A percentile compares a stretch with the other conserved stretches of the same genome.
phyloP scores from a whole-genome alignment of 202 grass and related monocot species.

The Setaria italica region DNA sequence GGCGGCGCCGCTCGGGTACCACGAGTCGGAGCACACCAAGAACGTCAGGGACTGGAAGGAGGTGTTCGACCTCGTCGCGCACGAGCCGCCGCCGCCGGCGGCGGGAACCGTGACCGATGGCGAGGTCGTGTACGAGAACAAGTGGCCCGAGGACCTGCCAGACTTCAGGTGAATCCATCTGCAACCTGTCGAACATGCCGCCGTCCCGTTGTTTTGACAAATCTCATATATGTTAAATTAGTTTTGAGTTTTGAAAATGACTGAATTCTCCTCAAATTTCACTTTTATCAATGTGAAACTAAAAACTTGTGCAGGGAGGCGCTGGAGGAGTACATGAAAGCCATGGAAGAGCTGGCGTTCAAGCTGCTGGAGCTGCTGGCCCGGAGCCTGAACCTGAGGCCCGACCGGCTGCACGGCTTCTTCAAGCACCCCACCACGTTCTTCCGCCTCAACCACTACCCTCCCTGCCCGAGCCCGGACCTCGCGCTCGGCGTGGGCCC shows the following conservation, averaged over 20 bases:
- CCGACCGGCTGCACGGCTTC: conserved; percentile 60
- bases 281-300: too few relatives aligned
- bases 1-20: conserved; percentile 69
- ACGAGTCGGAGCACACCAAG: conserved; percentile 81
- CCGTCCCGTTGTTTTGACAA: too few relatives aligned
- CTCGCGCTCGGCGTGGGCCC: conserved; percentile 76
- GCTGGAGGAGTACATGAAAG: conserved; percentile 49
- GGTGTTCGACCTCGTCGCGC: conserved; percentile 72
- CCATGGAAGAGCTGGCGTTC: conserved; percentile 57
- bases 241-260: too few relatives aligned
- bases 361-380: conserved; percentile 76
- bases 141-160: conserved; percentile 61
- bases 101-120: not conserved
- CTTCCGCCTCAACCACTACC: conserved; percentile 83
- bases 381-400: conserved; percentile 56
- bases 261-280: too few relatives aligned
- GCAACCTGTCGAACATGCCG: too few relatives aligned
- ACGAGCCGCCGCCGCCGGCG: conserved; percentile 7
- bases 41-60: conserved; percentile 90
- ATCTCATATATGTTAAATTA: too few relatives aligned
- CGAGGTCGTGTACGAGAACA: conserved; percentile 59
- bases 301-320: conserved; percentile 41
- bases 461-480: conserved; percentile 69
- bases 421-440: conserved; percentile 57
- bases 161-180: conserved; percentile 57